Conservation (phyloP, 176 grass and related monocot species). For the Avena insularis region DNA sequence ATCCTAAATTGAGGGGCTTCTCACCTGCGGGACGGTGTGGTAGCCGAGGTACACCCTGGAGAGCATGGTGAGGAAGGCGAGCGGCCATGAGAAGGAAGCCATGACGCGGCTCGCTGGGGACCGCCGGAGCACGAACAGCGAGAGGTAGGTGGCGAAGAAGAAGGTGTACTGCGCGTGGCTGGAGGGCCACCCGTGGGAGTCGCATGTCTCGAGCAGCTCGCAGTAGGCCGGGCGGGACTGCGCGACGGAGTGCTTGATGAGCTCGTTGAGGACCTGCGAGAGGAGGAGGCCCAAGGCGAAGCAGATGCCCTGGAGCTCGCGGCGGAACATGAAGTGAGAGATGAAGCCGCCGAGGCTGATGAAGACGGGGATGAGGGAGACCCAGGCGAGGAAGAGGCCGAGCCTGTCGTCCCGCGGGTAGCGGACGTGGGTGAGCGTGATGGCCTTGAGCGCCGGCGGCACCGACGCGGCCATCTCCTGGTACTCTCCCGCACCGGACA, state of each 20-base stretch:
- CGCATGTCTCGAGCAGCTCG: slow-evolving; percentile 80
- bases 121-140: slow-evolving; percentile 59
- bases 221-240: slow-evolving; percentile 86
- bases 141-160: slow-evolving; percentile 94
- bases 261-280: slow-evolving; percentile 83
- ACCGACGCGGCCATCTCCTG: slow-evolving; percentile 67
- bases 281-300: slow-evolving; percentile 75
- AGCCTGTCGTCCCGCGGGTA: slow-evolving; percentile 76
- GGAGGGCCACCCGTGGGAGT: slow-evolving; percentile 95
- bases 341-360: slow-evolving; percentile 94
- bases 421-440: slow-evolving; percentile 91
- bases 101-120: slow-evolving; percentile 38
- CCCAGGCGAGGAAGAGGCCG: slow-evolving; percentile 87
- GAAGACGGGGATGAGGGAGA: slow-evolving; percentile 95
- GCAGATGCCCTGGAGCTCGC: slow-evolving; percentile 88
- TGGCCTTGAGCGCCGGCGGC: slow-evolving; percentile 70
- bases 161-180: slow-evolving; percentile 96
- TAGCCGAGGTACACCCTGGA: slow-evolving; percentile 98
- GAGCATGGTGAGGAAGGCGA: slow-evolving; percentile 90
- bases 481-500: slow-evolving; percentile 47
- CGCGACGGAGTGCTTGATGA: slow-evolving; percentile 88
- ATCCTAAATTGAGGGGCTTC: slow-evolving; percentile 31
- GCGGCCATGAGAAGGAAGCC: slow-evolving; percentile 66
- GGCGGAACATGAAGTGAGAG: slow-evolving; percentile 96
- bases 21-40: slow-evolving; percentile 88